A percentile compares a stretch with the other conserved stretches of the same genome.
Evolutionary conservation across 169 alveolate species (phyloP).

Genomic region (Besnoitia besnoiti): DNA sequence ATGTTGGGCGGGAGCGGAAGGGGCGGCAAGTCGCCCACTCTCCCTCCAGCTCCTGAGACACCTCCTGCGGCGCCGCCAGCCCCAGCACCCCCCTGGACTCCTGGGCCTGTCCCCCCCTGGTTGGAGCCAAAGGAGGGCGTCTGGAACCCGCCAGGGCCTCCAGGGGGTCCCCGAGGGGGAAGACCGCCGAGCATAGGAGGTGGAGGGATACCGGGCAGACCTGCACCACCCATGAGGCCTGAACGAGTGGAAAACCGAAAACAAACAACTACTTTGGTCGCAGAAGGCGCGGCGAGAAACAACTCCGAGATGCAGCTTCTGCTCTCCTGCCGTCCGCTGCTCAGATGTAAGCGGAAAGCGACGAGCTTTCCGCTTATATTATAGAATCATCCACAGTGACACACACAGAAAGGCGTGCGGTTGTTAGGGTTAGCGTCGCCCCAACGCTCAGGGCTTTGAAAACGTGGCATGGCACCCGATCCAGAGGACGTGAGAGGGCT

Average conservation of each 20-base stretch:
- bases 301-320: no score
- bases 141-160: not conserved
- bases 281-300: no score
- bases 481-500: no score
- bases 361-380: no score
- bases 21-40: conserved; percentile 19
- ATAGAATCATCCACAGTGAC: no score
- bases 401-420: no score
- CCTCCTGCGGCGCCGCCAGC: not conserved
- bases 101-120: not conserved
- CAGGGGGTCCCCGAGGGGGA: conserved; percentile 10
- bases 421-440: no score
- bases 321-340: no score
- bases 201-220: not conserved
- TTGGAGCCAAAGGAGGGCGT: not conserved
- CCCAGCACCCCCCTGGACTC: not conserved
- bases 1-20: conserved; percentile 26
- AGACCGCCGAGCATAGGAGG: conserved; percentile 10
- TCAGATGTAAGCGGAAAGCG: no score
- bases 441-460: no score
- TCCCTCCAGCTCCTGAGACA: not conserved
- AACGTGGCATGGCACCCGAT: no score
- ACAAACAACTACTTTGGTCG: no score
- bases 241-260: not conserved
- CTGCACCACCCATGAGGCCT: not conserved